These are phyloP conservation scores for Platanus orientalis DNA, from an alignment of 164 flowering plant species.

Conservation along the genomic window DNA sequence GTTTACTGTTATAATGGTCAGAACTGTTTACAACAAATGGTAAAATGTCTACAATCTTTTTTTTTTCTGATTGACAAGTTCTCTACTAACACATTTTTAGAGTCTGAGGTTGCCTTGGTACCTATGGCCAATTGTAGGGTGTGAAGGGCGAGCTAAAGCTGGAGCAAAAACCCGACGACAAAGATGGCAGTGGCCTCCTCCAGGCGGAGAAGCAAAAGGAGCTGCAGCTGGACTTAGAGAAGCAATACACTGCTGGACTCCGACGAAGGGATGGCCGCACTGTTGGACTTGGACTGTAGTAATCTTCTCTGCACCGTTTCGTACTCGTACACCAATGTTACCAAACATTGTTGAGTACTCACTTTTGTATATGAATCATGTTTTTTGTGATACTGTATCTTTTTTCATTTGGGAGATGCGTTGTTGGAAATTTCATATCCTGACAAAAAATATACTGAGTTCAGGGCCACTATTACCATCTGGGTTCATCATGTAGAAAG, in stretches of 20 bases:
- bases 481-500: constrained; percentile 76
- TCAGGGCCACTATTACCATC: constrained; percentile 68
- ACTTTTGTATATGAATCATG: neutral
- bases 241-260: constrained; percentile 94
- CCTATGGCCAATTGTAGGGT: constrained; percentile 98
- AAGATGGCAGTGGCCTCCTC: constrained; percentile 27
- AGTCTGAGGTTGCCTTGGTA: constrained; percentile 98
- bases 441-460: constrained; percentile 68
- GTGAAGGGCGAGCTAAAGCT: constrained; percentile 69
- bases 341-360: constrained; percentile 5
- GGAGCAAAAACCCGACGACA: constrained; percentile 35
- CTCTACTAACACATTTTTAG: constrained; percentile 83
- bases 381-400: neutral
- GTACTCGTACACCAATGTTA: constrained; percentile 1
- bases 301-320: neutral
- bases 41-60: constrained; percentile 10
- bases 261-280: constrained; percentile 94
- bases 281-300: constrained; percentile 87
- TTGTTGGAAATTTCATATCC: constrained; percentile 29
- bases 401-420: neutral
- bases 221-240: constrained; percentile 83
- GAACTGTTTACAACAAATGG: neutral
- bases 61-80: constrained; percentile 13
- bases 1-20: neutral
- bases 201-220: constrained; percentile 69